Base-by-base conservation (phyloP, 371 early-diverging fungal genomes). In the Rhizopus arrhizus region DNA sequence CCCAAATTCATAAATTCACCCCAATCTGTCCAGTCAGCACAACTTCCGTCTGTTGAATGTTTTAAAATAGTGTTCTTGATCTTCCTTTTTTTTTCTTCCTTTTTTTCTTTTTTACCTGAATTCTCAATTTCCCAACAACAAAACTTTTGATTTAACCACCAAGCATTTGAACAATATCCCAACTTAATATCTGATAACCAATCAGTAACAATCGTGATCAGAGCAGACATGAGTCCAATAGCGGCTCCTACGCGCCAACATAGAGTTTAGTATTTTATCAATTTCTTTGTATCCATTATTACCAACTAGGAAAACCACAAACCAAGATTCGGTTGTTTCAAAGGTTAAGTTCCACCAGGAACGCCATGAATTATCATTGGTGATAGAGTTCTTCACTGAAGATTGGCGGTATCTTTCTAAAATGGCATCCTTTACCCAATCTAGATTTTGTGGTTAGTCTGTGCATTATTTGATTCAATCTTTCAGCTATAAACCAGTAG, bases 101-200 rank as follows among this genome's bases (percentile, higher is more conserved):
- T 35, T 34, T 48, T 13, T 36, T 29, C 13, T 42, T 10, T 29
- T 57, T 45, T 65, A 85, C 83, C 79, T 70, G 76, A 68, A 36
- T 76, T 71, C 70, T 80, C 85, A 10, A 87, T 78, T 56, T 88
- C 87, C 95, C 94, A 95, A 70, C 98, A 97, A 74, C 98, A 97
- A 75, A 97, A 97, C 72, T 95, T 92, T 66, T 91, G 87, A 71
- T 92, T 95, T 43, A 97, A 72, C 89, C 95, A 97, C 90, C 95
- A 97, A 1, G 84, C 91, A n/a, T 74, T 85, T 4, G 76, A 73
- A 67, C 98, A 98, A 66, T 89, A 91, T 0, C 98, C 98, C 4
- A 87, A 52, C 64, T 95, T 93, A 43, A 91, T 75, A 69, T 93
- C 93, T 43, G 89, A 88, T 9, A 97, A 78, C 89, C 91, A 92